A percentile compares a stretch with the other conserved stretches of the same genome.
phyloP scores from a whole-genome alignment of 78 protist genomes.

The Isochrysis galbana region DNA sequence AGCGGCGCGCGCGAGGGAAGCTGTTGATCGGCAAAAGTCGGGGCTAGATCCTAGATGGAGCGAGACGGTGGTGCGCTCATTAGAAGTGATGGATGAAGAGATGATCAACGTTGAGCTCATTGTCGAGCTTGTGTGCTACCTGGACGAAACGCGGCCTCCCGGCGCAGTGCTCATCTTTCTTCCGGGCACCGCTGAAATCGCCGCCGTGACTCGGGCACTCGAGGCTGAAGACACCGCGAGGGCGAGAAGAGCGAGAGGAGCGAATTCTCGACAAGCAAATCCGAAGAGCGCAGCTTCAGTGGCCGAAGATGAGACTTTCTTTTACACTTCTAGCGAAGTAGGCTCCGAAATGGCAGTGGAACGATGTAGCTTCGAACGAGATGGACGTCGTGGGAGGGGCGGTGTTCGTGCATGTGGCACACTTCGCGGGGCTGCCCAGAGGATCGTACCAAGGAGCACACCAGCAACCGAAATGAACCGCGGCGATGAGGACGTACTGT shows the following conservation, averaged over 20 bases:
- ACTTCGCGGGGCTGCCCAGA: too few relatives aligned
- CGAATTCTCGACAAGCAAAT: too few relatives aligned
- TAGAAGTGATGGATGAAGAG: constrained; percentile 40
- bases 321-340: too few relatives aligned
- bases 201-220: constrained; percentile 19
- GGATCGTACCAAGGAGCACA: too few relatives aligned
- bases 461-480: too few relatives aligned
- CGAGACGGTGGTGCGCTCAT: background rate
- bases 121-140: background rate
- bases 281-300: too few relatives aligned
- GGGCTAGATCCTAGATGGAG: background rate
- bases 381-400: too few relatives aligned
- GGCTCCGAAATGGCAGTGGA: too few relatives aligned
- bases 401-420: too few relatives aligned
- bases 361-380: too few relatives aligned
- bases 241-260: background rate
- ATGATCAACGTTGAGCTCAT: background rate
- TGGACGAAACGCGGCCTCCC: background rate
- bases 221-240: background rate
- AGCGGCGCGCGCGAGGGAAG: background rate
- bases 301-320: too few relatives aligned
- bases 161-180: constrained; percentile 84
- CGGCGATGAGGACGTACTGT: too few relatives aligned
- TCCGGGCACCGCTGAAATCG: constrained; percentile 83
- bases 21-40: background rate